These are phyloP conservation scores for Nakazawaea wickerhamii DNA, from an alignment of 805 yeast species.

Conservation along the genomic window DNA sequence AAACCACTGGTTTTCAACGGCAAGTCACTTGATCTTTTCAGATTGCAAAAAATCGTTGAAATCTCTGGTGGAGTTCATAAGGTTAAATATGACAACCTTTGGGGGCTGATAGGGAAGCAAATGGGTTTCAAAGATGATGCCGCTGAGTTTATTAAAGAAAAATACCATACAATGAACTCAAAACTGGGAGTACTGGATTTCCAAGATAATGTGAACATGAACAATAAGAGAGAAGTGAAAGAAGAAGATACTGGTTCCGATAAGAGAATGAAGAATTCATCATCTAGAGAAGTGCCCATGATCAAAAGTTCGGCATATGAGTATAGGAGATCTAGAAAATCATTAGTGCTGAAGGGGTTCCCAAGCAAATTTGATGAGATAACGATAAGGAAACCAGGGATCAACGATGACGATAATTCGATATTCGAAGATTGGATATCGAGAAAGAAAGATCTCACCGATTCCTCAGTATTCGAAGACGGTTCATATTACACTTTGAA, in stretches of 20 bases:
- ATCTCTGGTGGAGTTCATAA: constrained; percentile 60
- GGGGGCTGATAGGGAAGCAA: constrained; percentile 84
- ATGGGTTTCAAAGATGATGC: constrained; percentile 49
- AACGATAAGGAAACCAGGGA: constrained; percentile 37
- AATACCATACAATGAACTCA: constrained; percentile 20
- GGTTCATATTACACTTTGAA: background rate
- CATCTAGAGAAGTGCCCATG: constrained; percentile 27
- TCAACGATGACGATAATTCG: constrained; percentile 29
- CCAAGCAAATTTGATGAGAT: constrained; percentile 42
- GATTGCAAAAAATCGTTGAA: constrained; percentile 51
- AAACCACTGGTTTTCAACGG: constrained; percentile 66
- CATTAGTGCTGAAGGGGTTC: constrained; percentile 46
- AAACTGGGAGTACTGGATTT: background rate
- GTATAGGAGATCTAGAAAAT: constrained; percentile 39
- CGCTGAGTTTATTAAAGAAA: constrained; percentile 7
- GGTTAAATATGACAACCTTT: constrained; percentile 60
- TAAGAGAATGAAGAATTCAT: background rate
- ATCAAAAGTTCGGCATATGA: constrained; percentile 41
- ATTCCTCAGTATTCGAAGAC: constrained; percentile 4
- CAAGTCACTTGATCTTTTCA: constrained; percentile 58
- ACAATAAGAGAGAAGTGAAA: constrained; percentile 14
- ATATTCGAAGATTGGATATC: constrained; percentile 18
- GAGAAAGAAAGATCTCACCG: background rate
- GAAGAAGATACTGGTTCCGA: background rate
- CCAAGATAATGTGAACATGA: constrained; percentile 12